Percentiles rank a stretch among this genome's conserved stretches.
These are phyloP conservation scores for Epichloe sibirici DNA, from an alignment of 2,329 filamentous ascomycete species.

Conservation along the genomic window DNA sequence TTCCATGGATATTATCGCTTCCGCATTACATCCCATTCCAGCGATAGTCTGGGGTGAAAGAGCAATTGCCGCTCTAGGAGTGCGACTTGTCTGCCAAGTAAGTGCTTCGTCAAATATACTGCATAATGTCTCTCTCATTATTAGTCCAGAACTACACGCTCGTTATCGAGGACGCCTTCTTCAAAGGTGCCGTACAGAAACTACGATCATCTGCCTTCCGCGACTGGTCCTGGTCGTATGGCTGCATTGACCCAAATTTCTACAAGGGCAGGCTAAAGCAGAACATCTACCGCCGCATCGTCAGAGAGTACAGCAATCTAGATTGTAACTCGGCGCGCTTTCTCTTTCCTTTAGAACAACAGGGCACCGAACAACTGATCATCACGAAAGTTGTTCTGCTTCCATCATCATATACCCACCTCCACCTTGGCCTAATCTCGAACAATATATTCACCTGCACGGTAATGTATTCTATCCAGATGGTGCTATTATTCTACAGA, in stretches of 20 bases:
- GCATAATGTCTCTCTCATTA: neutral
- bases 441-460: too few relatives aligned
- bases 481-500: too few relatives aligned
- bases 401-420: slow-evolving; percentile 2
- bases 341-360: neutral
- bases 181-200: neutral
- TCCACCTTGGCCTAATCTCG: too few relatives aligned
- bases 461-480: too few relatives aligned
- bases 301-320: neutral
- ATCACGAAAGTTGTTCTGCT: slow-evolving; percentile 1
- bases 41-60: slow-evolving; percentile 1
- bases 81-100: neutral
- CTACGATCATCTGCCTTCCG: slow-evolving; percentile 1
- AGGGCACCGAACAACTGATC: too few relatives aligned
- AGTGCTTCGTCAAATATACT: neutral
- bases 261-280: neutral
- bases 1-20: slow-evolving; percentile 4
- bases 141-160: neutral
- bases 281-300: slow-evolving; percentile 1
- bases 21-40: neutral
- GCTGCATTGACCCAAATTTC: neutral
- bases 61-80: slow-evolving; percentile 2
- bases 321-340: slow-evolving; percentile 2
- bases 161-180: neutral
- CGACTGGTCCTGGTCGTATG: slow-evolving; percentile 3